Evolutionary conservation across 352 stramenopile genomes (phyloP).

Genomic region (Globisporangium apiculatum): DNA sequence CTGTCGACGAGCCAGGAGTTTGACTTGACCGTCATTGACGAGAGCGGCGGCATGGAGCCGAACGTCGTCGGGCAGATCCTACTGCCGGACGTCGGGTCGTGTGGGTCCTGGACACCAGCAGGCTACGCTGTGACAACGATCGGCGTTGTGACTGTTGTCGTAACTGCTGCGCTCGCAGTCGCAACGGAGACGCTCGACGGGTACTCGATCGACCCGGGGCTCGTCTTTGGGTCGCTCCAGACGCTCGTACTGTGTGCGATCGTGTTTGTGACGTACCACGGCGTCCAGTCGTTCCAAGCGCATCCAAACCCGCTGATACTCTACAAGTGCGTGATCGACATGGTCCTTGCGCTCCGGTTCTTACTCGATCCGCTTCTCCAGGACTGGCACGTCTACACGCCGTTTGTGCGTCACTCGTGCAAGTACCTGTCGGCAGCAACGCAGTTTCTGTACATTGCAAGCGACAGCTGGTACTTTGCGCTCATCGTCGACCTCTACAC

Average conservation of each 20-base stretch:
- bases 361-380: slow-evolving; percentile 60
- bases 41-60: slow-evolving; percentile 54
- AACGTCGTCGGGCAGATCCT: slow-evolving; percentile 50
- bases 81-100: slow-evolving; percentile 28
- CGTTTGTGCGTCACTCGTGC: slow-evolving; percentile 26
- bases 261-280: slow-evolving; percentile 76
- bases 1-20: slow-evolving; percentile 68
- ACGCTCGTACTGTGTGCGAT: slow-evolving; percentile 62
- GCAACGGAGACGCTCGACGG: slow-evolving; percentile 59
- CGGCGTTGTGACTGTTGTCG: slow-evolving; percentile 31
- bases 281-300: slow-evolving; percentile 63
- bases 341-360: slow-evolving; percentile 60
- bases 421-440: slow-evolving; percentile 59
- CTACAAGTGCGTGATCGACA: slow-evolving; percentile 79
- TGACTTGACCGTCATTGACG: slow-evolving; percentile 68
- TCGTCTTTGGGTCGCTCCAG: slow-evolving; percentile 70
- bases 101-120: slow-evolving; percentile 37
- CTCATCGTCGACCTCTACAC: slow-evolving; percentile 68
- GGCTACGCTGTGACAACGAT: slow-evolving; percentile 38
- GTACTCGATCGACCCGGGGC: slow-evolving; percentile 69
- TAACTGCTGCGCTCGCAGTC: slow-evolving; percentile 32
- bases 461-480: slow-evolving; percentile 80
- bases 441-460: slow-evolving; percentile 72
- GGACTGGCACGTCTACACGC: slow-evolving; percentile 37
- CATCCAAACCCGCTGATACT: slow-evolving; percentile 83